phyloP scores from a whole-genome alignment of 805 yeast genomes.

The Sugiyamaella marilandica region DNA sequence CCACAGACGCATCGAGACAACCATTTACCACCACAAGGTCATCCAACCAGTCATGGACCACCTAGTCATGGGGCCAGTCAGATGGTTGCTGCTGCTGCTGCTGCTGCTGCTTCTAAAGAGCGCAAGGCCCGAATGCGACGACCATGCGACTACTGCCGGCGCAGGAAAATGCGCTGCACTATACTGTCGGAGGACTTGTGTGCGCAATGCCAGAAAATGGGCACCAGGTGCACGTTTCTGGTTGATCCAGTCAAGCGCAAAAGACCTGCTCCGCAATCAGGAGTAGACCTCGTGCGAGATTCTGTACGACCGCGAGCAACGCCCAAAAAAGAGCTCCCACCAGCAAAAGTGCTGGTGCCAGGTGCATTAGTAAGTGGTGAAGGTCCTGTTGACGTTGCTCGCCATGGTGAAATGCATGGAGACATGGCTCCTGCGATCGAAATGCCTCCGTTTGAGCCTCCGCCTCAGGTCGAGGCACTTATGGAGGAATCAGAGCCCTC shows the following conservation, averaged over 20 bases:
- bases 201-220: constrained; percentile 18
- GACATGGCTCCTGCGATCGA: constrained; percentile 9
- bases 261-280: neutral
- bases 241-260: constrained; percentile 18
- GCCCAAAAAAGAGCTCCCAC: neutral
- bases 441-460: constrained; percentile 16
- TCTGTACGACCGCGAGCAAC: neutral
- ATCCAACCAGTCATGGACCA: too few relatives aligned
- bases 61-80: too few relatives aligned
- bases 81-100: neutral
- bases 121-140: constrained; percentile 15
- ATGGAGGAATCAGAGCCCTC: constrained; percentile 19
- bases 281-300: too few relatives aligned
- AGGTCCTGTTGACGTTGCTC: too few relatives aligned
- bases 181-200: constrained; percentile 15
- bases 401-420: neutral
- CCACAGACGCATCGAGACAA: too few relatives aligned
- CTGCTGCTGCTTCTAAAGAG: neutral
- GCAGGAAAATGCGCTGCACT: constrained; percentile 20
- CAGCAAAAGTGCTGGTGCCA: neutral
- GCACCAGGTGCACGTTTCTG: constrained; percentile 20
- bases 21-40: too few relatives aligned
- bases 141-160: constrained; percentile 24
- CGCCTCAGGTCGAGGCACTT: constrained; percentile 7
- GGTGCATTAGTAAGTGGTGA: neutral